phyloP scores from a whole-genome alignment of 495 filamentous ascomycete species.

The Hypoxylon fuscum region DNA sequence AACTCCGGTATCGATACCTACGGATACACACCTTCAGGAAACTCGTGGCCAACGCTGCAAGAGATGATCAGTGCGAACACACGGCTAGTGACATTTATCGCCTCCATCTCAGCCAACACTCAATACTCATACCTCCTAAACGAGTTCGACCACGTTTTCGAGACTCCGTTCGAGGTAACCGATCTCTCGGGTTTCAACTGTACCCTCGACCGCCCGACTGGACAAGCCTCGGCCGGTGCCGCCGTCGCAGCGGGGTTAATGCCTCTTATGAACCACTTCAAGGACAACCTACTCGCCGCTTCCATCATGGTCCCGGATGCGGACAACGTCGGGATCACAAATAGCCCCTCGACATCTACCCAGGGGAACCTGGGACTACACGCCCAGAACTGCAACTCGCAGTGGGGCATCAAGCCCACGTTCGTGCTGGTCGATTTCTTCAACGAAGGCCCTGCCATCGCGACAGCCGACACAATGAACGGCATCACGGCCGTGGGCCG shows the following conservation, averaged over 20 bases:
- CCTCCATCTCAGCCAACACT: conserved; percentile 59
- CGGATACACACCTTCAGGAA: conserved; percentile 60
- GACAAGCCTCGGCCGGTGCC: conserved; percentile 51
- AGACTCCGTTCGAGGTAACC: conserved; percentile 71
- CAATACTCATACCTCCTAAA: conserved; percentile 69
- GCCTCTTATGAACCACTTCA: conserved; percentile 78
- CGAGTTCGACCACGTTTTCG: conserved; percentile 77
- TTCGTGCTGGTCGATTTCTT: conserved; percentile 76
- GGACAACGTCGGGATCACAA: conserved; percentile 62
- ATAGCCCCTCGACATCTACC: conserved; percentile 54
- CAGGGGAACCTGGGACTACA: conserved; percentile 68
- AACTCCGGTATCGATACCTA: conserved; percentile 65
- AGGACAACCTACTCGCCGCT: conserved; percentile 66
- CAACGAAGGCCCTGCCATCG: conserved; percentile 67
- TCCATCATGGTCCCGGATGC: conserved; percentile 67
- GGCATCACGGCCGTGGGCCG: conserved; percentile 56
- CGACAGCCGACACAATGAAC: conserved; percentile 66
- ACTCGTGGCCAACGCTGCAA: conserved; percentile 70
- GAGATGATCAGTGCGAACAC: conserved; percentile 67
- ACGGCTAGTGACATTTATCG: conserved; percentile 70
- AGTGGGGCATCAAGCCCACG: conserved; percentile 65
- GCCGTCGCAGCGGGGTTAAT: conserved; percentile 58
- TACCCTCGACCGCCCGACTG: conserved; percentile 67
- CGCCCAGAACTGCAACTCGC: conserved; percentile 56
- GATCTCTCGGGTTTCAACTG: conserved; percentile 64